A percentile compares a stretch with the other conserved stretches of the same genome.
Conservation (phyloP, 768 basidiomycete genomes). For the Leccinum boreale region DNA sequence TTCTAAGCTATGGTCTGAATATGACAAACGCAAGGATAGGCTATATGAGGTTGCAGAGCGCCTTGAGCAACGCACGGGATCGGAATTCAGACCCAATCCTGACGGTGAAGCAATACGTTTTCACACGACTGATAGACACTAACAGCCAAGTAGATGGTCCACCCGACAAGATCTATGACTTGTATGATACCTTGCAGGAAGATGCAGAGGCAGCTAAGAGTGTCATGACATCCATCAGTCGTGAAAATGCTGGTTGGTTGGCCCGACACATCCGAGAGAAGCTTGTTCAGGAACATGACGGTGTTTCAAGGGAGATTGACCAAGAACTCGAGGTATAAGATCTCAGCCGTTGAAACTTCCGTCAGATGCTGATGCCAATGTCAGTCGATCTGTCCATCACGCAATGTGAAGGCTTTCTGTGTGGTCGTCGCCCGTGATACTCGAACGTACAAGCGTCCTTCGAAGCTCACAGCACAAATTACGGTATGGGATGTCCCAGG, state of each 20-base stretch:
- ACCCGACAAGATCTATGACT: slow-evolving; percentile 48
- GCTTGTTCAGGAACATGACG: slow-evolving; percentile 47
- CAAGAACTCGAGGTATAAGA: slow-evolving; percentile 64
- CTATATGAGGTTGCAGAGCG: slow-evolving; percentile 64
- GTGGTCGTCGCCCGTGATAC: slow-evolving; percentile 68
- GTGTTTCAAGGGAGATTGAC: slow-evolving; percentile 58
- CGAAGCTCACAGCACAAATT: slow-evolving; percentile 65
- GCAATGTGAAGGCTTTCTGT: slow-evolving; percentile 74
- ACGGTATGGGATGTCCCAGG: slow-evolving; percentile 79
- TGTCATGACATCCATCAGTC: slow-evolving; percentile 40
- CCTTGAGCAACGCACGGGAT: slow-evolving; percentile 55
- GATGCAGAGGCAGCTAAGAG: slow-evolving; percentile 44
- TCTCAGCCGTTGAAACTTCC: neutral
- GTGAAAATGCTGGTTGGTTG: slow-evolving; percentile 60
- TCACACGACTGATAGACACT: neutral
- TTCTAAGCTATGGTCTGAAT: slow-evolving; percentile 51
- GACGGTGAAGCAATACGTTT: slow-evolving; percentile 35
- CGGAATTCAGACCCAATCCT: slow-evolving; percentile 37
- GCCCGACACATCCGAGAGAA: slow-evolving; percentile 49
- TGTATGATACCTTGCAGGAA: slow-evolving; percentile 62
- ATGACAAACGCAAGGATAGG: slow-evolving; percentile 51
- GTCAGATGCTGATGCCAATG: slow-evolving; percentile 5
- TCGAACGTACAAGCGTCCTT: slow-evolving; percentile 46
- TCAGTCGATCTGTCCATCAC: slow-evolving; percentile 63
- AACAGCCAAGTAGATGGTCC: slow-evolving; percentile 17